Percentiles rank a stretch among this genome's conserved stretches.
Conservation (phyloP, 2,329 filamentous ascomycete species). For the Didymella lethalis region DNA sequence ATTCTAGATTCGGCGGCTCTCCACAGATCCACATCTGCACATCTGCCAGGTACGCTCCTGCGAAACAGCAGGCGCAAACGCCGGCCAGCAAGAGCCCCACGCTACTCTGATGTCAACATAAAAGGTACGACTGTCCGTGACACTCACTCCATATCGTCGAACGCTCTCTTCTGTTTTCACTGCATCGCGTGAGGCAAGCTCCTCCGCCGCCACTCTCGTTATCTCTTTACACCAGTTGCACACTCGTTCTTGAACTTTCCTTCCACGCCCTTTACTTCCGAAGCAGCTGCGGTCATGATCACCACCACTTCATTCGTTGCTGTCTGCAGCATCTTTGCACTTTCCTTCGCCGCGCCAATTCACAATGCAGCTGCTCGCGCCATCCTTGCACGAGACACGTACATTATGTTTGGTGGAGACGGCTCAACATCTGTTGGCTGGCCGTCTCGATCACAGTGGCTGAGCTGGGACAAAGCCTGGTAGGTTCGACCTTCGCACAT, state of each 20-base stretch:
- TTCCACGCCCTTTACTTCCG: not conserved
- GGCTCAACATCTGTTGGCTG: slow-evolving; percentile 49
- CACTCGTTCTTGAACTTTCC: slow-evolving; percentile 1
- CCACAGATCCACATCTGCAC: slow-evolving; percentile 4
- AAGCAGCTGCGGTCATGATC: slow-evolving; percentile 25
- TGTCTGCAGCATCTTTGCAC: slow-evolving; percentile 41
- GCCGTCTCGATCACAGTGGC: slow-evolving; percentile 48
- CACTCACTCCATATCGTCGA: slow-evolving; percentile 8
- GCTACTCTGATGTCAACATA: slow-evolving; percentile 6
- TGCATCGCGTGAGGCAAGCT: slow-evolving; percentile 16
- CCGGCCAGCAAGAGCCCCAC: slow-evolving; percentile 5
- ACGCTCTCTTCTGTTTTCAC: slow-evolving; percentile 10
- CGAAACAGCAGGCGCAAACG: slow-evolving; percentile 12
- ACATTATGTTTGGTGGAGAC: slow-evolving; percentile 46
- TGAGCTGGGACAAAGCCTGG: slow-evolving; percentile 48
- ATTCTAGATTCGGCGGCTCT: not conserved
- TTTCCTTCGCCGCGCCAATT: slow-evolving; percentile 37
- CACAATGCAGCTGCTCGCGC: slow-evolving; percentile 17
- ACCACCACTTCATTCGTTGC: slow-evolving; percentile 29
- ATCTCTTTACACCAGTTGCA: slow-evolving; percentile 1
- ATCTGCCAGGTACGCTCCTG: slow-evolving; percentile 15
- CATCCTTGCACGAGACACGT: slow-evolving; percentile 32
- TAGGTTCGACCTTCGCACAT: slow-evolving; percentile 14
- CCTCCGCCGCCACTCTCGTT: slow-evolving; percentile 17
- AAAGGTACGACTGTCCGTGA: slow-evolving; percentile 12